These are phyloP conservation scores for Xylariaceae sp. DNA, from an alignment of 2,329 filamentous ascomycete genomes.

Conservation along the genomic window DNA sequence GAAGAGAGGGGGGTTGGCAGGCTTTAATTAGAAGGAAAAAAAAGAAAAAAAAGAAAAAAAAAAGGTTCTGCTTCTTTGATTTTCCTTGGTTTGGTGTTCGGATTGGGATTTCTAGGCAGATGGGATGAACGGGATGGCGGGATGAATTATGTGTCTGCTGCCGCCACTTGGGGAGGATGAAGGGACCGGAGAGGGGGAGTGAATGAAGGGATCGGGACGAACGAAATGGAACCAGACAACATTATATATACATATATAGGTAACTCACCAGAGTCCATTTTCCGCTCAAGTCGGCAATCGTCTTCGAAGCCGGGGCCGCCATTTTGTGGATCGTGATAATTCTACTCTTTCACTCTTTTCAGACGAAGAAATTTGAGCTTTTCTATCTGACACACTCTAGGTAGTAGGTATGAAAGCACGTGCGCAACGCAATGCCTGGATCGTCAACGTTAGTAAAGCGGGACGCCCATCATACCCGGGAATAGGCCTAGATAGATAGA, in stretches of 20 bases:
- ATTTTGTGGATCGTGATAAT: conserved; percentile 38
- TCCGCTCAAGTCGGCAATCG: conserved; percentile 61
- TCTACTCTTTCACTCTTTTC: not conserved
- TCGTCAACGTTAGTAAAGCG: not conserved
- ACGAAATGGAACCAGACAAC: not conserved
- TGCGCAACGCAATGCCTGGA: not conserved
- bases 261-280: conserved; percentile 61
- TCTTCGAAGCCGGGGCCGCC: conserved; percentile 65
- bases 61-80: no score
- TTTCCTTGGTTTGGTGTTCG: not conserved
- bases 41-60: no score
- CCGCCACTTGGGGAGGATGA: no score
- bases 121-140: no score
- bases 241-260: not conserved
- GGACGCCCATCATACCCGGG: not conserved
- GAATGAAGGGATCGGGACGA: no score
- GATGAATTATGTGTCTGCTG: no score
- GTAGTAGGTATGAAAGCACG: not conserved
- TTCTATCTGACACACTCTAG: not conserved
- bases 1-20: no score
- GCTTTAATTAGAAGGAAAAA: no score
- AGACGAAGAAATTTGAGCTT: not conserved
- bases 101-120: no score
- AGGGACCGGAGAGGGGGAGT: not conserved
- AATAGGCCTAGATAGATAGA: not conserved